phyloP scores from a whole-genome alignment of 1,284 basidiomycete genomes.

The Vanrija sp. region DNA sequence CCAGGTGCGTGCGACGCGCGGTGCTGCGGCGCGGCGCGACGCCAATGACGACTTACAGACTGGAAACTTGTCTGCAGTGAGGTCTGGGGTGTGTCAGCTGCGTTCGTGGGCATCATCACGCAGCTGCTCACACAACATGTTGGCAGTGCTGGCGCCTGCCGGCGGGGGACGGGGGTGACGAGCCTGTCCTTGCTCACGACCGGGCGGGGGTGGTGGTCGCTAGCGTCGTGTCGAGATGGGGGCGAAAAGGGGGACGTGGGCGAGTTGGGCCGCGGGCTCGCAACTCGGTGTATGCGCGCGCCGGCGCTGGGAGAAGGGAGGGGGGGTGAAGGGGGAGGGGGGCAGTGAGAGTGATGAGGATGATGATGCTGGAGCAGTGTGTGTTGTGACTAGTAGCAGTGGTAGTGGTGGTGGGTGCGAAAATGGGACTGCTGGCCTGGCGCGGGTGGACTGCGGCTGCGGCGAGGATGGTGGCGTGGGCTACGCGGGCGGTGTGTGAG shows the following conservation, averaged over 20 bases:
- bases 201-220: background rate
- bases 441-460: no score
- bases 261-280: background rate
- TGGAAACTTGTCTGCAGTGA: conserved; percentile 73
- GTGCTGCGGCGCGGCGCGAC: no score
- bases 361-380: no score
- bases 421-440: no score
- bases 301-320: no score
- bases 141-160: background rate
- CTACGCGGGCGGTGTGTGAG: no score
- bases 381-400: no score
- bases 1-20: background rate
- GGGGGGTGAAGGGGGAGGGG: no score
- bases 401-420: no score
- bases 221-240: background rate
- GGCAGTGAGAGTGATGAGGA: no score
- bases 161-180: background rate
- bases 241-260: background rate
- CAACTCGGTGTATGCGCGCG: background rate
- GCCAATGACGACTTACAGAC: conserved; percentile 58
- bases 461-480: no score
- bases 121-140: background rate
- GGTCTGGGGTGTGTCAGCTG: conserved; percentile 50
- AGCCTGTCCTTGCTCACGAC: no score
- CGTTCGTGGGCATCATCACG: background rate